These are phyloP conservation scores for Hyaloscypha bicolor DNA, from an alignment of 495 filamentous ascomycete species.

Conservation along the genomic window DNA sequence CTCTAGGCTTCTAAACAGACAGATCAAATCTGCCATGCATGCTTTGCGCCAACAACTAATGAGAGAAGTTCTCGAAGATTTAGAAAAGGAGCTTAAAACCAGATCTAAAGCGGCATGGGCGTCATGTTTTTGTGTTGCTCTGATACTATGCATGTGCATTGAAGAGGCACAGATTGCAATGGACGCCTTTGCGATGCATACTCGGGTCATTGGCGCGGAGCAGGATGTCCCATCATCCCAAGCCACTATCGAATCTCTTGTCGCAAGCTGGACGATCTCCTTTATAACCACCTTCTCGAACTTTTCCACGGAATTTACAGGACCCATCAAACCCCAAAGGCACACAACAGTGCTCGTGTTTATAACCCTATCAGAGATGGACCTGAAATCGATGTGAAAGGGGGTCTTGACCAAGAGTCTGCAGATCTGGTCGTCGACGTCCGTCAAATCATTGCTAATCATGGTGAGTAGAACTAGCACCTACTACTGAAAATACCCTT, in stretches of 20 bases:
- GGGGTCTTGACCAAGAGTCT: slow-evolving; percentile 8
- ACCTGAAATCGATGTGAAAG: slow-evolving; percentile 8
- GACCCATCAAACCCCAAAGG: not conserved
- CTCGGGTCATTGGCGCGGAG: not conserved
- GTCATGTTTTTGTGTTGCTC: slow-evolving; percentile 13
- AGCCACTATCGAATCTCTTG: slow-evolving; percentile 11
- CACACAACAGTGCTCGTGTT: not conserved
- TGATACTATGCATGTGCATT: slow-evolving; percentile 18
- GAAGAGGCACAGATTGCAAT: slow-evolving; percentile 18
- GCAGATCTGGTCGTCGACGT: slow-evolving; percentile 5
- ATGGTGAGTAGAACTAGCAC: not conserved
- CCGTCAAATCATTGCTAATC: slow-evolving; percentile 5
- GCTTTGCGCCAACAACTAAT: slow-evolving; percentile 2
- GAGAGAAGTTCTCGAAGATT: slow-evolving; percentile 16
- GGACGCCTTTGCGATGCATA: slow-evolving; percentile 14
- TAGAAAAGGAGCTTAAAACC: slow-evolving; percentile 18
- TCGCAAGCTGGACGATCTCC: slow-evolving; percentile 19
- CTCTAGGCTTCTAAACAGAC: slow-evolving; percentile 13
- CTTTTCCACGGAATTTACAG: slow-evolving; percentile 15
- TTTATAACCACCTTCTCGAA: slow-evolving; percentile 2
- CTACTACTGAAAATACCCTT: not conserved
- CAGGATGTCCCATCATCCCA: not conserved
- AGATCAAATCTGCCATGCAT: slow-evolving; percentile 17
- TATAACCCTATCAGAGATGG: slow-evolving; percentile 16
- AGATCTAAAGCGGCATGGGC: slow-evolving; percentile 14